Base-by-base conservation (phyloP, 371 early-diverging fungal species). In the Gilbertella persicaria region DNA sequence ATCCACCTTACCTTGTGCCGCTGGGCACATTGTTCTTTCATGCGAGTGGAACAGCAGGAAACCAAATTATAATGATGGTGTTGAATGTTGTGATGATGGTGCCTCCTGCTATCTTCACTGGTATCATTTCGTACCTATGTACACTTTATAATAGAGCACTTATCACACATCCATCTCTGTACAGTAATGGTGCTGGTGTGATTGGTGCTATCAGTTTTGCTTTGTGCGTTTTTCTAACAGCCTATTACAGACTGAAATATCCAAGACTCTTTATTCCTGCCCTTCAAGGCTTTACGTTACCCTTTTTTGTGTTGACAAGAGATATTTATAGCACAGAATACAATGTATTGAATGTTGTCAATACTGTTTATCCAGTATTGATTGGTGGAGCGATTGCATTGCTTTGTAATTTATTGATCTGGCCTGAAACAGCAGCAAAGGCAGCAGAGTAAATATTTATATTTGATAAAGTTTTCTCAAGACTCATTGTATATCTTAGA, bases 371-470 rank as follows among this genome's bases (percentile, higher is more conserved):
- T 48, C 72, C 72, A 2, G 16, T 58, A 0, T 20, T 69, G 4
- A 62, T 75, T 23, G 75, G 75, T 20, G 72, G 66, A 5, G 66
- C 44, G 3, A 60, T 75, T 38, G 67, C 72, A 10, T 42, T 75
- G 35, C 5, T 64, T 12, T 64, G 65, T 26, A 75, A 75, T 52
- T 29, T 69, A 9, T 13, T 60, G 19, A 33, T 75, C 14, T 75
- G 69, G 66, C 75, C 75, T 3, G 75, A 71, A 44, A 75, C 75
- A 14, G 75, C 75, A 6, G 63, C 69, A 19, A 75, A 71, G 38
- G 36, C 45, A 13, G 59, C 65, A 8, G 75, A 75, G 75, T 75
- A 67, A 62, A 60, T 37, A 1, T 10, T 24, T 28, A 9, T 25
- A 25, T 17, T 8, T 35, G 25, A 26, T 23, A 8, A 5, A 48